These are phyloP conservation scores for Vickermania spadyakhi DNA, from an alignment of 208 protist species.

Conservation along the genomic window DNA sequence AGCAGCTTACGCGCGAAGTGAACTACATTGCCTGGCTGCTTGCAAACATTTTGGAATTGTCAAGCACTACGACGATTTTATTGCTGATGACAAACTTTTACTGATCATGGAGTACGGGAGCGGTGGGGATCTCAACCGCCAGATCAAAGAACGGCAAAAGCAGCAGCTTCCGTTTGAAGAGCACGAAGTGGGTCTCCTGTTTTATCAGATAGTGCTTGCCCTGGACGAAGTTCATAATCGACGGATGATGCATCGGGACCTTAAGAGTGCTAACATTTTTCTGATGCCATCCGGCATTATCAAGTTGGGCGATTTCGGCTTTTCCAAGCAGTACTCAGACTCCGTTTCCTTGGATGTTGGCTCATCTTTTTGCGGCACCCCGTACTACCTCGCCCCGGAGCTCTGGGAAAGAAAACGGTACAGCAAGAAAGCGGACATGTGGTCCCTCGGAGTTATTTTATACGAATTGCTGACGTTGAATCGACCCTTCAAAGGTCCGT, in stretches of 20 bases:
- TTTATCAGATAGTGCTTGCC: slow-evolving; percentile 77
- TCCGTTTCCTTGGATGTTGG: slow-evolving; percentile 71
- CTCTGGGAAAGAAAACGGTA: slow-evolving; percentile 88
- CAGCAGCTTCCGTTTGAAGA: slow-evolving; percentile 67
- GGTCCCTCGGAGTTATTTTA: slow-evolving; percentile 83
- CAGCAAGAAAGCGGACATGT: slow-evolving; percentile 93
- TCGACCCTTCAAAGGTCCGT: slow-evolving; percentile 81
- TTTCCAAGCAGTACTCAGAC: slow-evolving; percentile 74
- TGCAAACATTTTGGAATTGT: slow-evolving; percentile 87
- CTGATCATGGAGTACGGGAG: slow-evolving; percentile 87
- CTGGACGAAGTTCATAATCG: slow-evolving; percentile 81
- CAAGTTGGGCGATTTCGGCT: slow-evolving; percentile 89
- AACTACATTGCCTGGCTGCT: slow-evolving; percentile 79
- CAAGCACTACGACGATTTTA: slow-evolving; percentile 80
- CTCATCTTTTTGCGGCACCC: slow-evolving; percentile 82
- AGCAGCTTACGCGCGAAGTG: slow-evolving; percentile 69
- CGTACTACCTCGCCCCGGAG: slow-evolving; percentile 92
- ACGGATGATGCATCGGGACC: slow-evolving; percentile 83
- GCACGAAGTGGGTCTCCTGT: slow-evolving; percentile 78
- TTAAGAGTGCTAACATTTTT: slow-evolving; percentile 89
- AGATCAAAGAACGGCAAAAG: slow-evolving; percentile 77
- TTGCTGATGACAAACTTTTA: slow-evolving; percentile 67
- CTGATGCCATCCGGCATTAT: slow-evolving; percentile 78
- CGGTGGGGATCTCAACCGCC: slow-evolving; percentile 81
- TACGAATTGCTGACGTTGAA: slow-evolving; percentile 81